Base-by-base conservation (phyloP, 139 green algal genomes). In the Protoeuglena noctilucae region DNA sequence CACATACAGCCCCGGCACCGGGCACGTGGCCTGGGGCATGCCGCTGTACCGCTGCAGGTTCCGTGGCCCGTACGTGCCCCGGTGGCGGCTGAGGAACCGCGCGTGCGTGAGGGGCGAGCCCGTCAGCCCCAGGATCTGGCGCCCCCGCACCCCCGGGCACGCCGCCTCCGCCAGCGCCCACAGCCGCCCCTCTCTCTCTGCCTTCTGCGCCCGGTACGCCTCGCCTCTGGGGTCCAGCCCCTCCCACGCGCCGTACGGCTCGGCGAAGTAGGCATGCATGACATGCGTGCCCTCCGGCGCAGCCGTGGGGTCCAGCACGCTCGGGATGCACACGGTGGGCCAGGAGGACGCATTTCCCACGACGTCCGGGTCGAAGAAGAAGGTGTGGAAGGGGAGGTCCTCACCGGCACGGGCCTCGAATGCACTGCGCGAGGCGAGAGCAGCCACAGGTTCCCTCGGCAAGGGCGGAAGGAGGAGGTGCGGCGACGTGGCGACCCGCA, bases 71-170 rank as follows among this genome's bases (percentile, higher is more conserved):
- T 84, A 85, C 40, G 77, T 77, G 21, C 77, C 77, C 4, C 49
- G 51, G 51, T 69, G 28, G 4, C 77, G 48, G 19, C 75, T 50
- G 24, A 80, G 57, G 61, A 82, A 85, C n/a, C 71, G 70, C 46
- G 54, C 39, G 27, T 80, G 69, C 16, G 77, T 84, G 14, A 84
- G 41, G 24, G 77, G 77, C 17, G 77, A 80, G 14, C 75, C 77
- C 1, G 82, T 45, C 39, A 71, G 60, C 40, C 60, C 40, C 34
- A 81, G 50, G 19, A 80, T 69, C 6, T 69, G 56, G 23, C 59
- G 67, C 47, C 66, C 26, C 22, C 62, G 54, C 24, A 70, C 53
- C 22, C 68, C 66, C 6, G 68, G 67, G 22, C 72, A 58, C 3
- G 53, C 51, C 61, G 62, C 48, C 50, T 39, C 16, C n/a, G n/a